Evolutionary conservation across 2,329 filamentous ascomycete genomes (phyloP), one percentile per base, ranked within the genome.

Genomic region (Fusarium staphyleae): DNA sequence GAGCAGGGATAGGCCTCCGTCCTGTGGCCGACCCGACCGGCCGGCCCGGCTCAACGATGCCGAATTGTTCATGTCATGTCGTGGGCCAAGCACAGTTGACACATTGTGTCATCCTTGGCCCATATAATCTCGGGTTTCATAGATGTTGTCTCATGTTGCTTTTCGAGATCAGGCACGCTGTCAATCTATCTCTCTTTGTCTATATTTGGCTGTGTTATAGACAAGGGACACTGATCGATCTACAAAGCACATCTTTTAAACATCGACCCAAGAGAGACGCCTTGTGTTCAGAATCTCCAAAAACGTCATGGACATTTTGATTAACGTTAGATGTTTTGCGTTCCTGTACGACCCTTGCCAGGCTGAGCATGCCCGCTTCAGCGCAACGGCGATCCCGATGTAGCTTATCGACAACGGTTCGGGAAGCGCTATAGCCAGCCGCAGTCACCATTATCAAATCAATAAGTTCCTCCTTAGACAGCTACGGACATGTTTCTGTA

Each of bases 311-410:
- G 18, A 3, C 32, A 29, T 37, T 14, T 14, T 14, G n/a, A n/a
- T n/a, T n/a, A n/a, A n/a, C n/a, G n/a, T 16, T 39, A 11, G 30
- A 28, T 18, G 10, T 40, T 32, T 33, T 15, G 32, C 29, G 22
- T 24, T 24, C 9, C 41, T 14, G 14, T 39, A 18, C 30, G 42
- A 52, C 50, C 63, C 63, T 52, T 66, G 63, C 54, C 63, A 62
- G 63, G 63, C 63, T 66, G 63, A 66, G 52, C 47, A 34, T 48
- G 14, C 35, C 35, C 15, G 34, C 14, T 35, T 44, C 42, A 40
- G 39, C 40, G 52, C 52, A 59, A 62, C 63, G 63, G 63, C 60
- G 60, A 66, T 66, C 58, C 63, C 63, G 63, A 62, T 62, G 57
- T 55, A 59, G 55, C 35, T 39, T 49, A 29, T 48, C 26, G 22